Evolutionary conservation across 108 stramenopile species (phyloP).

Genomic region (Epipyxis sp.): DNA sequence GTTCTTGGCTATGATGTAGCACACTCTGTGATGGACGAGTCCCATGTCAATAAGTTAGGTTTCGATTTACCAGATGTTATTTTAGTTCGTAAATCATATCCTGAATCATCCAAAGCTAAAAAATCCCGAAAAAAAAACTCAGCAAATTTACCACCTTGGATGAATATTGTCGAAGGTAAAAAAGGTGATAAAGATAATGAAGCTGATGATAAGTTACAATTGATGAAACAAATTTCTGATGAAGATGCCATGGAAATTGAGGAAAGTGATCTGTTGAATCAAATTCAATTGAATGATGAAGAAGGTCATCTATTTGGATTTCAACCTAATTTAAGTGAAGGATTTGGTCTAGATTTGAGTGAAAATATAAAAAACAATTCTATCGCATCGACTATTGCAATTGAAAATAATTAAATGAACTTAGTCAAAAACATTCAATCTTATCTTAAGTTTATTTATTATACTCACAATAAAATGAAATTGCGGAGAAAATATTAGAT

Average conservation of each 20-base stretch:
- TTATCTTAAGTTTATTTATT: no score
- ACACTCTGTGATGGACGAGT: constrained; percentile 24
- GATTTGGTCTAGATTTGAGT: no score
- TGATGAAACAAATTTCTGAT: constrained; percentile 57
- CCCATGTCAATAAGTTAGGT: neutral
- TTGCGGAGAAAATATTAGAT: no score
- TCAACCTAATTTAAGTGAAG: no score
- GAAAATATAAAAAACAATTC: no score
- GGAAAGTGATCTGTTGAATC: no score
- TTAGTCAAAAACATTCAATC: no score
- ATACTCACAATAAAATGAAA: no score
- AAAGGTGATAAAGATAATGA: constrained; percentile 65
- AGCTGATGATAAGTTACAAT: constrained; percentile 63
- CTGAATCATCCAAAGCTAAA: neutral
- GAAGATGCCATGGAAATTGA: constrained; percentile 45
- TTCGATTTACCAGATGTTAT: constrained; percentile 78
- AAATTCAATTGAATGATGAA: no score
- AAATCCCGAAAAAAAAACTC: neutral
- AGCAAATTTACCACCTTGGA: neutral
- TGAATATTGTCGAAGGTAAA: neutral
- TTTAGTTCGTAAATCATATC: constrained; percentile 92
- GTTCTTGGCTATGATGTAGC: constrained; percentile 88
- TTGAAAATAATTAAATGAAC: no score
- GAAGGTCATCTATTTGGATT: no score
- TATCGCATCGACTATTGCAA: no score